A percentile compares a stretch with the other conserved stretches of the same genome.
phyloP scores from a whole-genome alignment of 139 green algal species.

The Diplosphaera chodatii region DNA sequence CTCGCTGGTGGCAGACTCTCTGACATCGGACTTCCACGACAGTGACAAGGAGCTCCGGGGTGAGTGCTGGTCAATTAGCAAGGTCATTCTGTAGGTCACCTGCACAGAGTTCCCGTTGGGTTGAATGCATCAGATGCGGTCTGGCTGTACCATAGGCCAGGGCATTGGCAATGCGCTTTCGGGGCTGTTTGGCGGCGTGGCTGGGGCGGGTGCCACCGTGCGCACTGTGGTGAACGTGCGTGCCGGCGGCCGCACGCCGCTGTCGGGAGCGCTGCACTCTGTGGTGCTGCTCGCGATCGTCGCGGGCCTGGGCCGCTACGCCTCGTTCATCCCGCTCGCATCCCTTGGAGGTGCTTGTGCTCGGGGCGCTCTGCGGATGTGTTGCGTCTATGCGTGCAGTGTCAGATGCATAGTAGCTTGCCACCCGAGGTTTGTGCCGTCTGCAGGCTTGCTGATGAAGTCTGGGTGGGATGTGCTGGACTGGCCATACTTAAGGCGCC shows the following conservation, averaged over 20 bases:
- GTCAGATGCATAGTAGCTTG: too few species aligned
- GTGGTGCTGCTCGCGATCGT: conserved; percentile 12
- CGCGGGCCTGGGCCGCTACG: neutral
- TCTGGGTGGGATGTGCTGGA: conserved; percentile 25
- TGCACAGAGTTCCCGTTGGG: too few species aligned
- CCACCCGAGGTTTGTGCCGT: too few species aligned
- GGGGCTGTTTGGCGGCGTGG: conserved; percentile 22
- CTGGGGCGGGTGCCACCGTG: conserved; percentile 24
- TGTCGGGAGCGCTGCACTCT: conserved; percentile 22
- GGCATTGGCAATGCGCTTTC: conserved; percentile 21
- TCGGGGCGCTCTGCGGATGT: too few species aligned
- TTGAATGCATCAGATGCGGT: too few species aligned
- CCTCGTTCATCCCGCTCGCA: neutral
- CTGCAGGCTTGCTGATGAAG: conserved; percentile 23
- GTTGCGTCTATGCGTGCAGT: too few species aligned
- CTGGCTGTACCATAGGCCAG: conserved; percentile 1
- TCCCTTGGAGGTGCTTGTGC: neutral
- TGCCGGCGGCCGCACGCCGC: conserved; percentile 14
- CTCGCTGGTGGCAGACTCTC: conserved; percentile 20
- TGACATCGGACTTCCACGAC: conserved; percentile 22
- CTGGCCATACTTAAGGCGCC: conserved; percentile 10
- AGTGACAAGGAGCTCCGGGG: conserved; percentile 22
- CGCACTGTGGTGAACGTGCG: conserved; percentile 26
- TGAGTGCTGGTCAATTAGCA: neutral
- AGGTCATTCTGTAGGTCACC: too few species aligned